Evolutionary conservation across 768 basidiomycete genomes (phyloP), one percentile per base, ranked within the genome.

Genomic region (Piloderma croceum): DNA sequence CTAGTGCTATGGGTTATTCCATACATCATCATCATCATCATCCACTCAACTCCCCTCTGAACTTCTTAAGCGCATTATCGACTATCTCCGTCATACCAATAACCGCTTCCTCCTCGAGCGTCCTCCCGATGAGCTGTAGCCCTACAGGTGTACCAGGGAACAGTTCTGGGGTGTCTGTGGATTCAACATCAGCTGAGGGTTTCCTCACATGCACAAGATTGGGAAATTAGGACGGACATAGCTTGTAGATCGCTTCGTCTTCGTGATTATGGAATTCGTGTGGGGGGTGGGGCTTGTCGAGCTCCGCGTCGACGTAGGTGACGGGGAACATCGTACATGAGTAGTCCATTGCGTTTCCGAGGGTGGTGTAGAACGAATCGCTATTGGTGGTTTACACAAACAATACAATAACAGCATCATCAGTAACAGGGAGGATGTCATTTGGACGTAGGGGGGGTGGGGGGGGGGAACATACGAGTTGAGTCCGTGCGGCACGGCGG

Each of bases 81-180:
- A 83, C 74, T 17, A 88, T 70, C 50, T 84, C 79, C 6, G 74
- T 70, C 74, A 88, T 77, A 0, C 65, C 72, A 39, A 88, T 71
- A 2, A 85, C 73, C 0, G 77, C 85, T 50, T 89, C 86, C 50
- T 89, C 87, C 50, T 88, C 86, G 42, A 77, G 63, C 4, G 79
- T 81, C 32, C 79, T 68, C 3, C 81, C 83, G 6, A 86, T 67
- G 6, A 88, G 54, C 56, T 89, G 86, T 20, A 89, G 54, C 5
- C 67, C 61, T 13, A 88, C 64, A 0, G 86, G 85, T 0, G 76
- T 78, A 41, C 75, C 71, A 40, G 56, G 58, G 56, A 73, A 84
- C 0, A 55, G 63, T 15, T 67, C 61, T 0, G 83, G 81, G 17
- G 78, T 63, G 50, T 85, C 85, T 83, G 40, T 36, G 34, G 12